Percentiles rank a stretch among this genome's conserved stretches.
These are phyloP conservation scores for Kluyveromyces starmeri DNA, from an alignment of 805 yeast species.

Conservation along the genomic window DNA sequence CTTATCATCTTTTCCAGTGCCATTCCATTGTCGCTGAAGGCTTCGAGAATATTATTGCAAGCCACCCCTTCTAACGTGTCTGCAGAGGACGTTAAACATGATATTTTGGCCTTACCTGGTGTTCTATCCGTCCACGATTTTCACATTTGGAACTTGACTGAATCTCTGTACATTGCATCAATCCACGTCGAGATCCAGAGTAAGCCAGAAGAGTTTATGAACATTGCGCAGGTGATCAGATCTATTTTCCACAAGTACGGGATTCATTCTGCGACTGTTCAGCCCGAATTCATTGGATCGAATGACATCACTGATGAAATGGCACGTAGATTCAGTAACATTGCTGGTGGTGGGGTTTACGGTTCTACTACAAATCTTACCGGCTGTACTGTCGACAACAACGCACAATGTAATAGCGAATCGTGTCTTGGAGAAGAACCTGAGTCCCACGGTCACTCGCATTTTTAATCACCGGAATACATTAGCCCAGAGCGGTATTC, in stretches of 20 bases:
- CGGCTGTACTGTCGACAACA: slow-evolving; percentile 43
- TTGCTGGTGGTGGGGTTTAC: slow-evolving; percentile 24
- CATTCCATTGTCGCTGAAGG: slow-evolving; percentile 75
- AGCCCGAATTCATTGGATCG: slow-evolving; percentile 67
- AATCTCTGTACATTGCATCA: slow-evolving; percentile 77
- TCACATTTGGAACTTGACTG: slow-evolving; percentile 94
- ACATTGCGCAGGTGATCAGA: slow-evolving; percentile 68
- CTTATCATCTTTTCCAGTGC: slow-evolving; percentile 85
- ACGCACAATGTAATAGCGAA: slow-evolving; percentile 41
- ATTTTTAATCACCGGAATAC: neutral
- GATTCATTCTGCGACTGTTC: slow-evolving; percentile 89
- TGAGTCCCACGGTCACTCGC: neutral
- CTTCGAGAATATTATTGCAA: slow-evolving; percentile 81
- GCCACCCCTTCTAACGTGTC: slow-evolving; percentile 85
- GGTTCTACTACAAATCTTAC: slow-evolving; percentile 18
- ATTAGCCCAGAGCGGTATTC: neutral
- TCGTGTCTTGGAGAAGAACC: slow-evolving; percentile 30
- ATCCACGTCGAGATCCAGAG: slow-evolving; percentile 71
- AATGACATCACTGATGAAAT: slow-evolving; percentile 26
- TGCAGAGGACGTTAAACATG: slow-evolving; percentile 62
- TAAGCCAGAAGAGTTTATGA: slow-evolving; percentile 56
- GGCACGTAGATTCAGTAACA: slow-evolving; percentile 28
- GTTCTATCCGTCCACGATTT: slow-evolving; percentile 87
- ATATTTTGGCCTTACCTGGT: slow-evolving; percentile 58
- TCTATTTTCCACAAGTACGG: slow-evolving; percentile 74